Percentiles rank a stretch among this genome's conserved stretches.
phyloP scores from a whole-genome alignment of 2,329 filamentous ascomycete species.

The Alternaria novae-zelandiae region DNA sequence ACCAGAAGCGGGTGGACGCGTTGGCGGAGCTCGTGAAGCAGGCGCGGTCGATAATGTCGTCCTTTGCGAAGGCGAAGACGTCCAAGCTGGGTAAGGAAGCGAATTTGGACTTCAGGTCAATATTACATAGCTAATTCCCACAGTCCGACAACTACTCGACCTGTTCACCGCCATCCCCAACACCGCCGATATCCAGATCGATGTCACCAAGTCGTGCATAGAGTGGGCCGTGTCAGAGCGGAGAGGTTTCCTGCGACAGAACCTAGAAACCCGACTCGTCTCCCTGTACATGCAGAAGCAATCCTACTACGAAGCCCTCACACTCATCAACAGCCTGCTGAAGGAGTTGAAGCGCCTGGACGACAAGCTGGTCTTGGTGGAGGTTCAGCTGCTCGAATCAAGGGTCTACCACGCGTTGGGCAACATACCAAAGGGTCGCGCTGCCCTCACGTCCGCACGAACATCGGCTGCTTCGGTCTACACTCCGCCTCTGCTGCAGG shows the following conservation, averaged over 20 bases:
- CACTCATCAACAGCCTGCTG: conserved; percentile 93
- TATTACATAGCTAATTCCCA: conserved; percentile 10
- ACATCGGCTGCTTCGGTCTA: conserved; percentile 97
- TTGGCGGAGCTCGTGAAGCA: conserved; percentile 89
- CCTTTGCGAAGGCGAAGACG: conserved; percentile 98
- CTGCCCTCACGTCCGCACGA: conserved; percentile 89
- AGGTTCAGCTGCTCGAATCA: conserved; percentile 96
- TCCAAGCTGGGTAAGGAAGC: conserved; percentile 83
- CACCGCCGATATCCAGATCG: conserved; percentile 90
- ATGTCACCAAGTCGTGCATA: conserved; percentile 98
- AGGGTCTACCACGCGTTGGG: conserved; percentile 96
- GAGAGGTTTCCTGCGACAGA: conserved; percentile 94
- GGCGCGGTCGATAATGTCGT: conserved; percentile 88
- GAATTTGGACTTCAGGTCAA: no score
- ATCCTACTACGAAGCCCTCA: conserved; percentile 95
- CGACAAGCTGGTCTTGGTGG: conserved; percentile 96
- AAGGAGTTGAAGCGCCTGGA: conserved; percentile 97
- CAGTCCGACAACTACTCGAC: conserved; percentile 95
- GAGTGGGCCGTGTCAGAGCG: conserved; percentile 97
- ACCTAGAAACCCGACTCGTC: conserved; percentile 94
- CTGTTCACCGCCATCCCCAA: conserved; percentile 93
- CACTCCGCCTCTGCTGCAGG: conserved; percentile 92
- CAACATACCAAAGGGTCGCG: conserved; percentile 94
- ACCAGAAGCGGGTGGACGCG: conserved; percentile 81
- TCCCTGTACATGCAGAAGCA: conserved; percentile 96